Conservation (phyloP, 176 grass and related monocot genomes). For the Zoysia pacifica region DNA sequence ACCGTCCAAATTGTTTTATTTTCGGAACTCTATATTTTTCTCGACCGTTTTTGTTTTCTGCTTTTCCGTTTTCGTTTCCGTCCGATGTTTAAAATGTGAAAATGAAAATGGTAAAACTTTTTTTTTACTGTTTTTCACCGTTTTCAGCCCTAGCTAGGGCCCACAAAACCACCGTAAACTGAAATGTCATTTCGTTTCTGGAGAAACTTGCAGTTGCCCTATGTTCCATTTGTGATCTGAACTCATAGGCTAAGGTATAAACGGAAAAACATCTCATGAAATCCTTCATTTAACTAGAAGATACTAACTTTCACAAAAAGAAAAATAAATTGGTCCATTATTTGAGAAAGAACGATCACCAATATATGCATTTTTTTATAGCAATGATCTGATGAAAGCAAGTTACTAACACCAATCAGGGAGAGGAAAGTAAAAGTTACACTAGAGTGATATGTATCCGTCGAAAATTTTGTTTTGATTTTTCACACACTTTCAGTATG, state of each 20-base stretch:
- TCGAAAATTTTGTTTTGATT: background rate
- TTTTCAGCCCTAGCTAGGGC: background rate
- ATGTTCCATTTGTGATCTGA: background rate
- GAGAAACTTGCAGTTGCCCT: background rate
- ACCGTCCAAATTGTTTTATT: no score
- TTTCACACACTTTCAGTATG: background rate
- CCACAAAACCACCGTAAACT: background rate
- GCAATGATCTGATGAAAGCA: background rate
- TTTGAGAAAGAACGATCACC: background rate
- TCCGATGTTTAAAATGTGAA: no score
- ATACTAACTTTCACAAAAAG: background rate
- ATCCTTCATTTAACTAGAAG: background rate
- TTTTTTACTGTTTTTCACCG: no score
- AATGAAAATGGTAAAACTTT: no score
- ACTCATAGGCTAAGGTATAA: background rate
- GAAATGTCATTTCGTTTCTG: background rate
- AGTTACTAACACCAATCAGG: background rate
- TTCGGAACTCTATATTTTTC: no score
- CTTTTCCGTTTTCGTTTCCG: no score
- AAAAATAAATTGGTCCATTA: background rate
- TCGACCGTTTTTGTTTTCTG: no score
- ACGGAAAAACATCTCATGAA: background rate
- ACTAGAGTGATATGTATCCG: background rate
- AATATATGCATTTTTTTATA: background rate
- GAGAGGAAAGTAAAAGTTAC: background rate